phyloP scores from a whole-genome alignment of 2,329 filamentous ascomycete species.

The Penicillium corylophilum region DNA sequence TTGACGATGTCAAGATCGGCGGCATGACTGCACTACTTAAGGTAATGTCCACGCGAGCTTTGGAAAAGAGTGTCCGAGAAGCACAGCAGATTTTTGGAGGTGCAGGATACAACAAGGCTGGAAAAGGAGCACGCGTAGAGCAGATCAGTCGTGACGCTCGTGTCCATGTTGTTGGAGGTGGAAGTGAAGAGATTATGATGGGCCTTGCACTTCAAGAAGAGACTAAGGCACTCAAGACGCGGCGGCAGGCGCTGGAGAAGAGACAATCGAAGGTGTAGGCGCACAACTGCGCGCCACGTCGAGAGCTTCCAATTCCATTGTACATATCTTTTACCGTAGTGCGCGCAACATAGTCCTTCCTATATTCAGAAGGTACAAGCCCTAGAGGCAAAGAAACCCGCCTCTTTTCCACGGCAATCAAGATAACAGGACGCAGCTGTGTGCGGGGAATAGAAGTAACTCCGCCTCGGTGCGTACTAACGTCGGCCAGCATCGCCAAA shows the following conservation, averaged over 20 bases:
- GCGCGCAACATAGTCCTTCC: too few species aligned
- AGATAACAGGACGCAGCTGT: neutral
- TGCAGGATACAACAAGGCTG: slow-evolving; percentile 52
- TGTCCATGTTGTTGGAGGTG: slow-evolving; percentile 45
- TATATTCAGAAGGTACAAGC: too few species aligned
- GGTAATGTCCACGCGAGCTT: slow-evolving; percentile 52
- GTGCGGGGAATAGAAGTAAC: neutral
- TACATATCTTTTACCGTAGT: neutral
- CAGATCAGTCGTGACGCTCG: slow-evolving; percentile 55
- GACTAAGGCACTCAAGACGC: slow-evolving; percentile 30
- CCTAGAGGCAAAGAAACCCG: too few species aligned
- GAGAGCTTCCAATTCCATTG: neutral
- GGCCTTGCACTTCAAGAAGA: slow-evolving; percentile 35
- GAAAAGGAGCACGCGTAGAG: slow-evolving; percentile 52
- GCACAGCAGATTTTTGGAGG: slow-evolving; percentile 58
- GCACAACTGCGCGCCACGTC: neutral
- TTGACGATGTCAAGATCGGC: slow-evolving; percentile 46
- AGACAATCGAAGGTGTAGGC: slow-evolving; percentile 22
- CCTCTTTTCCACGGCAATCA: neutral
- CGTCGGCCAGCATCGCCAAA: neutral
- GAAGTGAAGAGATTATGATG: slow-evolving; percentile 43
- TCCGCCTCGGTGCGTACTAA: neutral
- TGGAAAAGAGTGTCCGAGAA: slow-evolving; percentile 55
- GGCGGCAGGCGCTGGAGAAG: slow-evolving; percentile 28
- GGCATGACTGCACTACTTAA: slow-evolving; percentile 55